Base-by-base conservation (phyloP, 768 basidiomycete genomes). In the Leccinum sublutescens region DNA sequence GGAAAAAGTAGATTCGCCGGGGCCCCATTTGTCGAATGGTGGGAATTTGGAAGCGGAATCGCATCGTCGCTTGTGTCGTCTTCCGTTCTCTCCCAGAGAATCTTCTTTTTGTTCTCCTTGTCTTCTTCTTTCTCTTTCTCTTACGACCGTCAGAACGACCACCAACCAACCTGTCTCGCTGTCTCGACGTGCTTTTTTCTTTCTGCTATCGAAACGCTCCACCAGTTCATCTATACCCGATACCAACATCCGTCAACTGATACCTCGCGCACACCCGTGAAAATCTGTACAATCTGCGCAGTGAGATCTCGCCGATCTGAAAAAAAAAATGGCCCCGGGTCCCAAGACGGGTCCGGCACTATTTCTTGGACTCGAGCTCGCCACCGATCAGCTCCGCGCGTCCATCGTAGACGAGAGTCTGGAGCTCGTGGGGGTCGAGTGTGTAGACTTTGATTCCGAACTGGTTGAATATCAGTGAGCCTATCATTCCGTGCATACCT, bases 311-410 rank as follows among this genome's bases (percentile, higher is more conserved):
- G 31, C 49, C 31, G 58, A 60, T 58, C 60, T 58, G 10, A 29
- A 57, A 29, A 59, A 60, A 59, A 60, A 62, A 50, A 74, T 74
- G 71, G 72, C 74, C 31, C 71, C 75, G 45, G 71, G 62, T 57
- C 56, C 76, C 56, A 81, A 82, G 71, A 64, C 71, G 21, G 75
- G 76, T 47, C 72, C 77, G 40, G 72, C 80, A n/a, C 81, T 90
- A 65, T 94, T 93, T 75, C 85, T 95, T 45, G 93, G 92, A 59
- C 82, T 95, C 70, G 91, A 93, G 77, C 82, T 94, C 55, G 87
- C 89, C 4, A 87, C 87, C 36, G 92, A 93, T 79, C 88, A 92
- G 74, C 76, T 93, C 48, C 84, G 90, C 52, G 92, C 90, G 48
- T 86, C 89, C 52, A 82, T 95, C 64, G 85, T 95, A 60, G 92